Evolutionary conservation across 768 basidiomycete species (phyloP).

Genomic region (Suillus paluster): DNA sequence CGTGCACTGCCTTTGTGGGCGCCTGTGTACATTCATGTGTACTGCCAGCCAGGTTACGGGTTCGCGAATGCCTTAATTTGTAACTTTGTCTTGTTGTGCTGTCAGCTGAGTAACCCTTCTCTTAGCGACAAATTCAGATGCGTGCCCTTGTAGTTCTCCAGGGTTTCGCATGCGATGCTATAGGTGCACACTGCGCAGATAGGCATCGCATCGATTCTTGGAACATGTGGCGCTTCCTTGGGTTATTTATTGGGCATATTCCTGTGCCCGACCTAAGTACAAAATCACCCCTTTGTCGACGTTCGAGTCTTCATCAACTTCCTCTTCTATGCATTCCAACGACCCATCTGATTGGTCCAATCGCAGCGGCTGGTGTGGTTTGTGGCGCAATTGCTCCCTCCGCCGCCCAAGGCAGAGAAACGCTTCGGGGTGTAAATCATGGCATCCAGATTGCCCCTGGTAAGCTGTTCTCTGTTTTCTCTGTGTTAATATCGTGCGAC

Average conservation of each 20-base stretch:
- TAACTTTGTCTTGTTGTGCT: conserved; percentile 3
- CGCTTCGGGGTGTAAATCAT: conserved; percentile 19
- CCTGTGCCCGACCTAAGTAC: conserved; percentile 1
- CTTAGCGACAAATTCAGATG: neutral
- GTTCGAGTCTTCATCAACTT: neutral
- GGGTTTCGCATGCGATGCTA: neutral
- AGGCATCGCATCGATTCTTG: neutral
- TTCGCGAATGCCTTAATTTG: neutral
- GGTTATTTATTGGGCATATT: no score
- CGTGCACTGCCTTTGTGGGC: neutral
- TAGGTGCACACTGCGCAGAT: neutral
- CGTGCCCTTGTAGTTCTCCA: neutral
- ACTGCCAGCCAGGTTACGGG: neutral
- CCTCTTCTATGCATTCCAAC: neutral
- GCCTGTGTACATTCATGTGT: neutral
- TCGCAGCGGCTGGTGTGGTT: neutral
- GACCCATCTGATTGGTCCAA: neutral
- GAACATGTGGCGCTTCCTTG: neutral
- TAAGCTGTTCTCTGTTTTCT: conserved; percentile 10
- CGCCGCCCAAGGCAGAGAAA: neutral
- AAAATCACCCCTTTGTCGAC: neutral
- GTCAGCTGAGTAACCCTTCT: no score
- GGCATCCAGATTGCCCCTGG: conserved; percentile 23
- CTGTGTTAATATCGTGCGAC: neutral
- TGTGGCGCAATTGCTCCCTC: neutral